Percentiles rank a stretch among this genome's conserved stretches.
Evolutionary conservation across 2,329 filamentous ascomycete genomes (phyloP).

Genomic region (Trichoderma pleuroti): DNA sequence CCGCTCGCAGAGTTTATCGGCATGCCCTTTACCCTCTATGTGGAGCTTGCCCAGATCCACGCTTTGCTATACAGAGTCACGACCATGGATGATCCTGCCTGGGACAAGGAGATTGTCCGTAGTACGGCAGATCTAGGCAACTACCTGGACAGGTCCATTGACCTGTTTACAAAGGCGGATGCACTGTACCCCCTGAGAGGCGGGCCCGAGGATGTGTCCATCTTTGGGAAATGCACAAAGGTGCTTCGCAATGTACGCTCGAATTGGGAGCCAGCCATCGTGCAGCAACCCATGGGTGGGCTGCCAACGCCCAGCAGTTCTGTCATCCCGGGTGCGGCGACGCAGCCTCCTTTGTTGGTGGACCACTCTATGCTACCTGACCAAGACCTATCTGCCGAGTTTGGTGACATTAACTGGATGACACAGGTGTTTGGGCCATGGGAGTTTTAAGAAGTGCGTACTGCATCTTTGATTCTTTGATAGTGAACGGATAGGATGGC

Average conservation of each 20-base stretch:
- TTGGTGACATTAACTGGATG: constrained; percentile 38
- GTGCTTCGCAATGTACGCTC: constrained; percentile 35
- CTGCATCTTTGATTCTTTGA: background rate
- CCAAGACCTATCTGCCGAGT: constrained; percentile 28
- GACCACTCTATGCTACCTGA: constrained; percentile 20
- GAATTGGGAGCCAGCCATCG: constrained; percentile 37
- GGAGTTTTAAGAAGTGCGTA: constrained; percentile 28
- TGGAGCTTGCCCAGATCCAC: constrained; percentile 36
- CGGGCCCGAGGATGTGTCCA: constrained; percentile 29
- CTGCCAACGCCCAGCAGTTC: constrained; percentile 32
- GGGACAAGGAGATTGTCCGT: constrained; percentile 39
- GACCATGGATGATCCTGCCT: constrained; percentile 38
- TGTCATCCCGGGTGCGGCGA: constrained; percentile 17
- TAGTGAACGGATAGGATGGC: background rate
- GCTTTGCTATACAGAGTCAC: constrained; percentile 39
- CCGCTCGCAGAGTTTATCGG: constrained; percentile 30
- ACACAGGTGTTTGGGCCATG: constrained; percentile 38
- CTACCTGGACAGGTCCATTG: constrained; percentile 35
- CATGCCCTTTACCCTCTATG: constrained; percentile 34
- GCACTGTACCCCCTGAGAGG: constrained; percentile 29
- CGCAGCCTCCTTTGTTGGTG: constrained; percentile 8
- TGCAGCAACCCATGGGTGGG: constrained; percentile 27
- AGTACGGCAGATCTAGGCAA: constrained; percentile 35
- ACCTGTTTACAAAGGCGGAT: constrained; percentile 30
- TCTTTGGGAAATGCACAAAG: constrained; percentile 34